Evolutionary conservation across 805 yeast species (phyloP), one percentile per base, ranked within the genome.

Genomic region (Ogataea populi-albae): DNA sequence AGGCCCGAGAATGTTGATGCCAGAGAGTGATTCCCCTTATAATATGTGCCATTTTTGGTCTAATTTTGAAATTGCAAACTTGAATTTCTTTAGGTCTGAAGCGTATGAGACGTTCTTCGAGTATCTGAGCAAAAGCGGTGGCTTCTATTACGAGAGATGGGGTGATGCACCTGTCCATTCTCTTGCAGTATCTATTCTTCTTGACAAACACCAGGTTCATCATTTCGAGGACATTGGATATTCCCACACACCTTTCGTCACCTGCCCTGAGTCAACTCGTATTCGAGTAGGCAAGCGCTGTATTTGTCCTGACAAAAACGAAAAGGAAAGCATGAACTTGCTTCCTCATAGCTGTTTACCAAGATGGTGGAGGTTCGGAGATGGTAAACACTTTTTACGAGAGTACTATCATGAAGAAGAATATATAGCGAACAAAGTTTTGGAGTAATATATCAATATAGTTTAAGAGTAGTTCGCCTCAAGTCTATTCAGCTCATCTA

Each of bases 121-220:
- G 18, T 66, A 65, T 56, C 66, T 86, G 43, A 86, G 85, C 57
- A 50, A 68, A 20, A 66, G 75, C 14, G 89, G 87, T 31, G 93
- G 93, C 4, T 85, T 86, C 54, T 82, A 82, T 57, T 81, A 83
- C 38, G 96, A 87, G 60, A 65, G 96, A 40, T 88, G 96, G 96
- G 96, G 96, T 11, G 96, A 88, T 62, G 96, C 96, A 0, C 96
- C 96, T 0, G 85, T 87, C 11, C 96, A 87, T 57, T 68, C 91
- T 0, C 65, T 86, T 19, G 95, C 78, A 1, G 79, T 75, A 1
- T 57, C 83, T 0, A 56, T 85, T 27, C 56, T 85, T 28, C 60
- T 85, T 43, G 74, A 78, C 43, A 70, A 65, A 35, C 55, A 66
- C 12, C 81, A 86, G 53, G 61, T 88, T 26, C 82, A 80, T 54